Base-by-base conservation (phyloP, 2,329 filamentous ascomycete species). In the Arthrobotrys iridis region DNA sequence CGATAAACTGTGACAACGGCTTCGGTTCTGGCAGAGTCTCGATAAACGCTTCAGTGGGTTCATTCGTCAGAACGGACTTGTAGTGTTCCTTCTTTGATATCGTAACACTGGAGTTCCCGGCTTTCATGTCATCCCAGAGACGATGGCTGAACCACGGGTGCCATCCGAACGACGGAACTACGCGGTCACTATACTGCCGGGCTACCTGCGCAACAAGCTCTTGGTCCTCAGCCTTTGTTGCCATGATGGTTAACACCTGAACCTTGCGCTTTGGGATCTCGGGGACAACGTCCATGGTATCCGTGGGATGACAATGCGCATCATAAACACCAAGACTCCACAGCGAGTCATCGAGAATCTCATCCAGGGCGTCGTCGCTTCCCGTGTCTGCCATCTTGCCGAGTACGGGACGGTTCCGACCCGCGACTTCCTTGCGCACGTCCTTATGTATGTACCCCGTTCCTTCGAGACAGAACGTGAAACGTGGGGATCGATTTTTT, bases 141-240 rank as follows among this genome's bases (percentile, higher is more conserved):
- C 92, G 89, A 81, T 94, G 85, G 0, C 91, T 90, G 81, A 93
- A 94, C 92, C 92, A 95, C 0, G 92, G 92, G 80, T 95, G 92
- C 91, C 91, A 93, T 18, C 92, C 92, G 82, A 93, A 94, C n/a
- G 89, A 88, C 0, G 92, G 90, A 2, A 94, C 79, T 22, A 89
- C 62, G 15, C 79, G 68, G 52, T 90, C 80, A 35, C 87, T 86
- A 78, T 88, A 85, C 11, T 83, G 79, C 2, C 84, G 83, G 28
- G 90, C 89, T 26, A 90, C 85, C 40, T 86, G 81, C 37, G 86
- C 85, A 13, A 94, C 91, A 35, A 94, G 87, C 8, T 88, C 83
- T 82, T 94, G 92, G 81, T 95, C 92, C 80, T 93, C 87, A 0
- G 85, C 85, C 64, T 91, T 86, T 0, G 92, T 94, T 28, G 90